Base-by-base conservation (phyloP, 129 eudicot species). In the Flaveria linearis region DNA sequence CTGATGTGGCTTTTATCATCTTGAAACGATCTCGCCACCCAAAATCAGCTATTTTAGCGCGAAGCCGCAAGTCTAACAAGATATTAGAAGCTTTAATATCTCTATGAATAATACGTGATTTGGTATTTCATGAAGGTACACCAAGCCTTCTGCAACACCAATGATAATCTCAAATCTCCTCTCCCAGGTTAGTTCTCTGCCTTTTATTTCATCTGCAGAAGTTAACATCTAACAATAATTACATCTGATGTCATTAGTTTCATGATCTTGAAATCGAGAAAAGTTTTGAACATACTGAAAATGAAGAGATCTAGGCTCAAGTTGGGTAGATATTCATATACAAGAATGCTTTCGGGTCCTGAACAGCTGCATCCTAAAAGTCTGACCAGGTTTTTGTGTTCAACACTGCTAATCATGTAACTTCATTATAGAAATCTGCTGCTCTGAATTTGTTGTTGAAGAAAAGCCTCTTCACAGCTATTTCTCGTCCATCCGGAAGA, bases 401-500 rank as follows among this genome's bases (percentile, higher is more conserved):
- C 91, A 47, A 90, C 83, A 26, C 91, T 85, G 72, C 86, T 90
- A 17, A 90, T 82, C 72, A 88, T 90, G 82, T 88, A 51, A 88
- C 93, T 82, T 90, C 96, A 14, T 90, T 90, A 68, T 86, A 92
- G 82, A 92, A 92, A 80, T 89, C 94, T 7, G 93, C 92, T 26
- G 96, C 98, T 88, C 92, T 74, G 69, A 87, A 90, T 73, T 66
- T 92, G 72, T 85, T 92, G 82, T 92, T 92, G 73, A 87, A 86
- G 86, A 87, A 90, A 4, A 92, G 96, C 87, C 98, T 88, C 83
- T 90, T 92, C 80, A 90, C 98, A 18, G 98, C 98, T 56, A 89
- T 88, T 50, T 92, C 98, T 76, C 98, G 79, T 14, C 96, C 98
- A 76, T 90, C 96, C 18, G 86, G 73, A 53, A 92, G 82, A 83